Base-by-base conservation (phyloP, 2,329 filamentous ascomycete species). In the Xylariaceae sp. region DNA sequence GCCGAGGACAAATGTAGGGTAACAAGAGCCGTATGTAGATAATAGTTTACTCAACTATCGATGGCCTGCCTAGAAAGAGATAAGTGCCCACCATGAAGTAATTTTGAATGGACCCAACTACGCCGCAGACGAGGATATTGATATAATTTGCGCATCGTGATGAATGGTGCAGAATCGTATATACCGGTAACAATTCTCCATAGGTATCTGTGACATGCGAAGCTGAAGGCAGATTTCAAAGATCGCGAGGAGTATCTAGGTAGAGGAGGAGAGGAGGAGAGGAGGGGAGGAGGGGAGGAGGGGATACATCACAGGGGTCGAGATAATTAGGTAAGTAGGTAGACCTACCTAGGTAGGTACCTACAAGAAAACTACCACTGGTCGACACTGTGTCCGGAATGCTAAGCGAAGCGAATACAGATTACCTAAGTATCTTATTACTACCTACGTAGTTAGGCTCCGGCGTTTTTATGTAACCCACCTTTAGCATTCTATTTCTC, bases 61-160 rank as follows among this genome's bases (percentile, higher is more conserved):
- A 41, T 41, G 12, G 27, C 7, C 42, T 30, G 42, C 42, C 9
- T 30, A 44, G 8, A 12, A 9, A 11, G n/a, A 12, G 7, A 30
- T 30, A 27, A 30, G 42, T 27, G 8, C 31, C 42, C 29, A 26
- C 6, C 9, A 44, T 5, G 42, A 44, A 3, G 19, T 44, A 44
- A 19, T 19, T 27, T 32, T 51, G 39, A 34, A 49, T 7, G 34
- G 11, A 47, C 47, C 30, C 35, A 45, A 43, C 32, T 31, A 19
- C 40, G 29, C 26, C 30, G 31, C 11, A 34, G 30, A 37, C 31
- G 37, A 27, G 8, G 27, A 53, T 19, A 19, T 19, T 19, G 45
- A 32, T 27, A 35, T 45, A 46, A 45, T 51, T 37, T 42, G 43
- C 27, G 40, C 40, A 52, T 51, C 41, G 47, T 43, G 37, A 52